Evolutionary conservation across 495 filamentous ascomycete genomes (phyloP).

Genomic region (Friedmanniomyces endolithicus): DNA sequence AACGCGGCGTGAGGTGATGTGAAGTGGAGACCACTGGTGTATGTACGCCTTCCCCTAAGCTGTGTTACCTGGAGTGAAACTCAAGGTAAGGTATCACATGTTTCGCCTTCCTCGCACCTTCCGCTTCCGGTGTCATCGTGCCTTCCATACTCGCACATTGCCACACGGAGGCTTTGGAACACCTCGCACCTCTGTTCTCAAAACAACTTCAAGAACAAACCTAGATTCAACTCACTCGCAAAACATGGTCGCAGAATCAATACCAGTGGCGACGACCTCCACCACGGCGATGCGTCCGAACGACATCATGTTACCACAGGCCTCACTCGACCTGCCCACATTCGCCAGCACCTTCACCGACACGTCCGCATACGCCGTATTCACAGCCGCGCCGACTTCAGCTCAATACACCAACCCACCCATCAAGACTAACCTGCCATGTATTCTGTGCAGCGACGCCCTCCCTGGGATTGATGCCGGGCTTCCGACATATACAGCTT

Average conservation of each 20-base stretch:
- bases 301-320: neutral
- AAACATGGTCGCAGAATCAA: neutral
- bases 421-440: neutral
- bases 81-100: neutral
- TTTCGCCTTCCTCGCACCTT: neutral
- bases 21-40: neutral
- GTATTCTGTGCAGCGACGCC: neutral
- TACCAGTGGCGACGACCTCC: too few species aligned
- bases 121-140: neutral
- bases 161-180: neutral
- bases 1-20: neutral
- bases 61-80: neutral
- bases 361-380: neutral
- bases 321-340: neutral
- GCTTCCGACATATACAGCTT: neutral
- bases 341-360: neutral
- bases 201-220: neutral
- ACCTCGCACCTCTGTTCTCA: neutral
- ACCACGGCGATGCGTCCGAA: neutral
- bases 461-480: neutral
- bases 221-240: neutral
- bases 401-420: neutral
- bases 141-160: neutral
- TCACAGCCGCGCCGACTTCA: neutral
- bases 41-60: neutral